Conservation (phyloP, 164 flowering plant species). For the Vitis riparia region DNA sequence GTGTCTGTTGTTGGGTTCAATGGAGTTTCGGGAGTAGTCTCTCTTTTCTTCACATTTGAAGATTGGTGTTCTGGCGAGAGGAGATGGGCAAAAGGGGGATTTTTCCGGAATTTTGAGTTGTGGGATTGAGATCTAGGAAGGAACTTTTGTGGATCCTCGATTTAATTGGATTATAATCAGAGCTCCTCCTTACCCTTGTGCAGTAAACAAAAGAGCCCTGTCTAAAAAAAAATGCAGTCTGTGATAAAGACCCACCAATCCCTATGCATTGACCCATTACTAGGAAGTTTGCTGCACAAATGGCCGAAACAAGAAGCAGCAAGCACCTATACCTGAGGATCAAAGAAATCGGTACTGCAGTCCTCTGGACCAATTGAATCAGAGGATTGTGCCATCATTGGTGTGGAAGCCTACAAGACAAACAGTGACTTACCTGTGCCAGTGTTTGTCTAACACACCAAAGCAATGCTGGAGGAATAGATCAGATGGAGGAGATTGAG, state of each 20-base stretch:
- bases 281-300: constrained; percentile 79
- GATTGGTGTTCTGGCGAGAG: too few species aligned
- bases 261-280: constrained; percentile 73
- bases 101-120: too few species aligned
- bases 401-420: constrained; percentile 41
- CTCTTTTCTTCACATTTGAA: too few species aligned
- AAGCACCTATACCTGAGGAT: constrained; percentile 28
- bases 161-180: constrained; percentile 51
- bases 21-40: too few species aligned
- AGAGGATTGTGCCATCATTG: constrained; percentile 46
- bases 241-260: constrained; percentile 39
- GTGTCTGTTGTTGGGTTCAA: too few species aligned
- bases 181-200: constrained; percentile 56
- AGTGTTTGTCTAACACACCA: constrained; percentile 65
- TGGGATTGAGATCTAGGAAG: too few species aligned
- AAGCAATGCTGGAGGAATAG: constrained; percentile 76
- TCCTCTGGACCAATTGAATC: constrained; percentile 16
- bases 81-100: too few species aligned
- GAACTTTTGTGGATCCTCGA: too few species aligned
- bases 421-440: constrained; percentile 42
- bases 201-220: constrained; percentile 51
- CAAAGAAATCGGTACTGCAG: constrained; percentile 22
- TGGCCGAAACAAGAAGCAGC: constrained; percentile 45
- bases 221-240: constrained; percentile 49
- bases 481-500: constrained; percentile 79